These are phyloP conservation scores for Austroboletus festivus DNA, from an alignment of 768 basidiomycete genomes.

Conservation along the genomic window DNA sequence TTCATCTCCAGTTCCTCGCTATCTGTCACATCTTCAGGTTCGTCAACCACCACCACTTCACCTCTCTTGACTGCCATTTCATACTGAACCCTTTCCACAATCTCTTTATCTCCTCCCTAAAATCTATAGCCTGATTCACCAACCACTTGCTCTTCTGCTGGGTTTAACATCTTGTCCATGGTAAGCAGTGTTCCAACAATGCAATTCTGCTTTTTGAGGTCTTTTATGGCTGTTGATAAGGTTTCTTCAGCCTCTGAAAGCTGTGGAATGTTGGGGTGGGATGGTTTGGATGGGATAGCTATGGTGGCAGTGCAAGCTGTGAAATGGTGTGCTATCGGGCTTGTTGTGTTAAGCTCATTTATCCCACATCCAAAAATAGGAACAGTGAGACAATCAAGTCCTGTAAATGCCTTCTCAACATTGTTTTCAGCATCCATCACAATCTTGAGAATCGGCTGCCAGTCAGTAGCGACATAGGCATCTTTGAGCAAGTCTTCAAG, in stretches of 20 bases:
- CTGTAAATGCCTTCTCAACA: not conserved
- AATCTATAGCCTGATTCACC: not conserved
- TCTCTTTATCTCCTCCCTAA: conserved; percentile 1
- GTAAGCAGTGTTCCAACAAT: conserved; percentile 1
- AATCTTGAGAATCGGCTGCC: not conserved
- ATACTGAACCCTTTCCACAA: not conserved
- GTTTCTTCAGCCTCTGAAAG: not conserved
- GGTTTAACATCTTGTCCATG: conserved; percentile 1
- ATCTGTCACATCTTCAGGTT: not conserved
- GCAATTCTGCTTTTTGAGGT: not conserved
- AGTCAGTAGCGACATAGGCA: not conserved
- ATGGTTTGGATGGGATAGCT: not conserved
- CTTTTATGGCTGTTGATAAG: not conserved
- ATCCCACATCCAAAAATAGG: not conserved
- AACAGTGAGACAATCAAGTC: not conserved
- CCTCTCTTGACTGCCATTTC: not conserved
- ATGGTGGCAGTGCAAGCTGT: too few species aligned
- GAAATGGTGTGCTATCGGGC: too few species aligned
- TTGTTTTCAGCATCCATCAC: not conserved
- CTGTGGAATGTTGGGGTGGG: not conserved
- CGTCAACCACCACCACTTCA: conserved; percentile 1
- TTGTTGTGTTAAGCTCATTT: not conserved
- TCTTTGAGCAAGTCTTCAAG: too few species aligned
- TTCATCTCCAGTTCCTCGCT: not conserved
- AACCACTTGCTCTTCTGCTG: not conserved